Percentiles rank a stretch among this genome's conserved stretches.
Evolutionary conservation across 1,139 yeast genomes (phyloP).

Genomic region (Geotrichum cucujoidarum): DNA sequence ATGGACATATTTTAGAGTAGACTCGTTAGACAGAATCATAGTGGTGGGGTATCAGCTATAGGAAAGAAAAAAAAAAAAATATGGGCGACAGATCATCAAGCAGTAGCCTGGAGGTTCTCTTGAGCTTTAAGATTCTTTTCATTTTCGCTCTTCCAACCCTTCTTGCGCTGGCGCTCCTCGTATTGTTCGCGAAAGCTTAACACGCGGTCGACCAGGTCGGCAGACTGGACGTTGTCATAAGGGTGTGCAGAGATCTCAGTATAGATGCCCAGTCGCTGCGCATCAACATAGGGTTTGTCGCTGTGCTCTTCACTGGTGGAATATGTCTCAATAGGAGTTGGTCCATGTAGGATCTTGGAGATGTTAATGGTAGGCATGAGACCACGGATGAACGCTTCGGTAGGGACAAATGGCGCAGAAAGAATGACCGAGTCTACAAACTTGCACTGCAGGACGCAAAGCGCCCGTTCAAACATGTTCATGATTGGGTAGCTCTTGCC

Average conservation of each 20-base stretch:
- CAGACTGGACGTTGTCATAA: constrained; percentile 57
- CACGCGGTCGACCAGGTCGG: constrained; percentile 63
- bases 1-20: too few species aligned
- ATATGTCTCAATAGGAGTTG: constrained; percentile 41
- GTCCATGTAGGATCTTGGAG: constrained; percentile 57
- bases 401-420: constrained; percentile 60
- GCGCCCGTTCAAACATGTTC: constrained; percentile 78
- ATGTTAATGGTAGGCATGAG: constrained; percentile 37
- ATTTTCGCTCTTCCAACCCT: constrained; percentile 62
- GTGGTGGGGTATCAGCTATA: too few species aligned
- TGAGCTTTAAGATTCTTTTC: constrained; percentile 37
- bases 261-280: constrained; percentile 37
- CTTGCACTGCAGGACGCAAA: constrained; percentile 83
- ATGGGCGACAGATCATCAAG: neutral
- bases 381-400: constrained; percentile 38
- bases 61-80: too few species aligned
- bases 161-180: constrained; percentile 72
- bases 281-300: constrained; percentile 43
- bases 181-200: constrained; percentile 58
- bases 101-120: constrained; percentile 17
- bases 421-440: constrained; percentile 74
- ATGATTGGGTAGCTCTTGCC: constrained; percentile 77
- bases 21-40: too few species aligned
- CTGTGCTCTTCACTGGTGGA: constrained; percentile 21
- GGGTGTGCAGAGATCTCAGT: constrained; percentile 50